Evolutionary conservation across 2,329 filamentous ascomycete species (phyloP).

Genomic region (Cercospora brassicicola): DNA sequence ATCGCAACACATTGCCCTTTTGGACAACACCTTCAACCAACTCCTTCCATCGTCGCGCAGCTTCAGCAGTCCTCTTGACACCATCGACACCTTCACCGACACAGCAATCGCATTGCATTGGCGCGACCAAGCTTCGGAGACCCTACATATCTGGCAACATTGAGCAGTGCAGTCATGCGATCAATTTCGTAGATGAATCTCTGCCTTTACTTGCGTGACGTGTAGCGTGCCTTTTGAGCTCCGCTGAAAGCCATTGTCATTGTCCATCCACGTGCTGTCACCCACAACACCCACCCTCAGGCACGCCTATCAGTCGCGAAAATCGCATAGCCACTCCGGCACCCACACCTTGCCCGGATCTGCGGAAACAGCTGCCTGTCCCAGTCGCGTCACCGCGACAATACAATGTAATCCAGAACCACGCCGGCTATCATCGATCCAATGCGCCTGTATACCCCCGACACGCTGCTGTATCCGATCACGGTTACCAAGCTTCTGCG

Average conservation of each 20-base stretch:
- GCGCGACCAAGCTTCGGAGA: conserved; percentile 14
- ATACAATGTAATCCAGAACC: conserved; percentile 28
- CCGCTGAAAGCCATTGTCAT: conserved; percentile 3
- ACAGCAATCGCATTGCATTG: not conserved
- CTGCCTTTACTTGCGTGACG: conserved; percentile 24
- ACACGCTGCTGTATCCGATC: conserved; percentile 81
- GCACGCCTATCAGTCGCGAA: not conserved
- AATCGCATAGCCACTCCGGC: not conserved
- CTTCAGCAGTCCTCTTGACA: not conserved
- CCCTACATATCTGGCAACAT: conserved; percentile 20
- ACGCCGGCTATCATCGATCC: conserved; percentile 19
- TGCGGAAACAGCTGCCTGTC: conserved; percentile 3
- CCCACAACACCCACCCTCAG: not conserved
- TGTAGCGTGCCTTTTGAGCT: conserved; percentile 23
- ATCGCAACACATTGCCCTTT: not conserved
- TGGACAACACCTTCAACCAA: not conserved
- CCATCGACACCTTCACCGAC: not conserved
- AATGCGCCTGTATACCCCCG: conserved; percentile 53
- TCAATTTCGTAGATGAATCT: conserved; percentile 23
- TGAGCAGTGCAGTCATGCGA: conserved; percentile 26
- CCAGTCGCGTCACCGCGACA: conserved; percentile 23
- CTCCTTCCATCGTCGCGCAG: not conserved
- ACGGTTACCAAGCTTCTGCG: conserved; percentile 84
- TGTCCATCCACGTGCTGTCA: not conserved
- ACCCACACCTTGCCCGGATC: not conserved